Evolutionary conservation across 176 grass and related monocot genomes (phyloP).

Genomic region (Rhynchospora tenuis): DNA sequence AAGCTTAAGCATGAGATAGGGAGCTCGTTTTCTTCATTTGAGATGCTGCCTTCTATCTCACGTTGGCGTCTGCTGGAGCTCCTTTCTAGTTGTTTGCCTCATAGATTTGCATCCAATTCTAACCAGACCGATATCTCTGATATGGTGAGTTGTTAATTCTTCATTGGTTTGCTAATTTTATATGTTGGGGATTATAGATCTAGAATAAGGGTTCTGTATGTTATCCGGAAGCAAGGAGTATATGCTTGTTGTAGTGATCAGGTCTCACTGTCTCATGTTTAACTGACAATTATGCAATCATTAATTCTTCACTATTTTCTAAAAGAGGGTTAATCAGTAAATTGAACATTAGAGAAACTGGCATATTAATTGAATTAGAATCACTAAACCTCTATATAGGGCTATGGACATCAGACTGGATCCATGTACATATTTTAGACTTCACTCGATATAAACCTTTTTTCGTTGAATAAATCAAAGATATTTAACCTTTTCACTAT

Average conservation of each 20-base stretch:
- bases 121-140: constrained; percentile 48
- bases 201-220: background rate
- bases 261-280: background rate
- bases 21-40: constrained; percentile 59
- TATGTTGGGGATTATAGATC: background rate
- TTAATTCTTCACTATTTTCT: background rate
- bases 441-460: background rate
- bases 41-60: constrained; percentile 47
- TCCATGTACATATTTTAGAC: background rate
- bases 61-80: constrained; percentile 67
- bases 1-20: constrained; percentile 65
- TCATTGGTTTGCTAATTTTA: background rate
- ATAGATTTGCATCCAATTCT: constrained; percentile 45
- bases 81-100: constrained; percentile 54
- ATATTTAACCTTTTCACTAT: constrained; percentile 18
- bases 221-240: background rate
- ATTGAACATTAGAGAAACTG: background rate
- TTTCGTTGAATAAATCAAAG: background rate
- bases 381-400: background rate
- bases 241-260: background rate
- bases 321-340: background rate
- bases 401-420: background rate
- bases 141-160: constrained; percentile 43
- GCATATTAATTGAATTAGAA: background rate
- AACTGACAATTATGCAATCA: background rate